Evolutionary conservation across 2,329 filamentous ascomycete genomes (phyloP), one percentile per base, ranked within the genome.

Genomic region (Cytospora mali): DNA sequence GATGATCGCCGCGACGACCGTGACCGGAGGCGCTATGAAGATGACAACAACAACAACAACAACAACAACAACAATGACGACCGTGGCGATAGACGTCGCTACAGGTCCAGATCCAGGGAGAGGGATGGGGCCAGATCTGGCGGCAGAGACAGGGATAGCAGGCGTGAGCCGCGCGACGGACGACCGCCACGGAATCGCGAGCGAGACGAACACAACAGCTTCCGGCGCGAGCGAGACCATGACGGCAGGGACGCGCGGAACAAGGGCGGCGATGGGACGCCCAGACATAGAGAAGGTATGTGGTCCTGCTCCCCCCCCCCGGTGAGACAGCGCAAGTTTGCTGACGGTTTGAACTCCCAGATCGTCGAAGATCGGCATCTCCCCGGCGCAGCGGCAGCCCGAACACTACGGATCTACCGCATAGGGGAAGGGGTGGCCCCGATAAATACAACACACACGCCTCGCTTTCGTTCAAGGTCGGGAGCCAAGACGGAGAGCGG

Each of bases 321-420:
- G 13, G 14, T 14, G 35, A 21, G 7, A 50, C 4, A 13, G n/a
- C 27, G 27, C 7, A 23, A n/a, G 11, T 3, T 13, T 51, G 25
- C 64, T 65, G 2, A 63, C 61, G n/a, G 31, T 16, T 14, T n/a
- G n/a, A 2, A 13, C 27, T n/a, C 23, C 9, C 28, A 5, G 51
- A 70, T 35, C 71, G 66, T 31, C 75, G 75, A 35, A 75, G 76
- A 61, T 77, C 76, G n/a, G 74, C 73, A 14, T 78, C 76, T 0
- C 76, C 76, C 2, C 62, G 50, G 5, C 66, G 66, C 16, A 68
- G 62, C 64, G 64, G 63, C 18, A 71, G 67, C 52, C 69, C 62
- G 28, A 6, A 23, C 64, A 70, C 55, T 58, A 66, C 69, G 39
- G 55, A 71, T 3, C 69, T 77, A 5, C 76, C 76, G 9, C 76